phyloP scores from a whole-genome alignment of 2,329 filamentous ascomycete species.

The Aphanocladium album region DNA sequence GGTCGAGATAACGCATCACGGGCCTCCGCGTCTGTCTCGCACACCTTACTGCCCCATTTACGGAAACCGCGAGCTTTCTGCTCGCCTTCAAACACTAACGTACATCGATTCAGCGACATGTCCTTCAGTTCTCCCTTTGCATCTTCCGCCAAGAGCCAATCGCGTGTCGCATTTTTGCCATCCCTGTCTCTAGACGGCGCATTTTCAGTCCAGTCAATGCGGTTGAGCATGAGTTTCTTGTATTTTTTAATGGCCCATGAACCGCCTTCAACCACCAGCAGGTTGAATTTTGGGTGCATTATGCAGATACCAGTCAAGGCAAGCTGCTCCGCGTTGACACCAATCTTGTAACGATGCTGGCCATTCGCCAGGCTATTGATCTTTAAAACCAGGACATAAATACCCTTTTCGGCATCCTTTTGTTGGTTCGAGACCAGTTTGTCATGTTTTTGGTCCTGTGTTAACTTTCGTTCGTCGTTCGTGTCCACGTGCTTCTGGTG shows the following conservation, averaged over 20 bases:
- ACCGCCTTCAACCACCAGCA: slow-evolving; percentile 90
- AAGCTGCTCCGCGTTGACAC: slow-evolving; percentile 85
- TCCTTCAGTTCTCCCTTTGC: slow-evolving; percentile 76
- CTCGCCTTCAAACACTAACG: slow-evolving; percentile 86
- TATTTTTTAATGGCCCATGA: slow-evolving; percentile 76
- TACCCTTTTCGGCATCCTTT: slow-evolving; percentile 80
- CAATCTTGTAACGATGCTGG: slow-evolving; percentile 88
- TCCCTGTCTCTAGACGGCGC: slow-evolving; percentile 59
- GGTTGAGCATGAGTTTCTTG: slow-evolving; percentile 88
- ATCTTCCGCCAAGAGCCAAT: slow-evolving; percentile 77
- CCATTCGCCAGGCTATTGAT: slow-evolving; percentile 87
- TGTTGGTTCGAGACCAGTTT: slow-evolving; percentile 81
- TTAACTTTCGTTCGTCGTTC: slow-evolving; percentile 83
- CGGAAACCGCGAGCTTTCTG: slow-evolving; percentile 74
- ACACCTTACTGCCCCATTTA: slow-evolving; percentile 85
- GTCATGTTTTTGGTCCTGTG: slow-evolving; percentile 78
- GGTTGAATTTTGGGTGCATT: slow-evolving; percentile 80
- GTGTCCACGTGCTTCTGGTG: slow-evolving; percentile 68
- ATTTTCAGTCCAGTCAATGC: slow-evolving; percentile 94
- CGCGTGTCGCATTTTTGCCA: slow-evolving; percentile 55
- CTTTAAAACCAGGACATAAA: slow-evolving; percentile 83
- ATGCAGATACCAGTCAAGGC: slow-evolving; percentile 85
- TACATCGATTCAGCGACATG: slow-evolving; percentile 75
- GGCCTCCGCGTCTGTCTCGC: slow-evolving; percentile 86
- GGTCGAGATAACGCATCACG: slow-evolving; percentile 71